Percentiles rank a stretch among this genome's conserved stretches.
phyloP scores from a whole-genome alignment of 148 eudicot genomes.

The Dysphania ambrosioides region DNA sequence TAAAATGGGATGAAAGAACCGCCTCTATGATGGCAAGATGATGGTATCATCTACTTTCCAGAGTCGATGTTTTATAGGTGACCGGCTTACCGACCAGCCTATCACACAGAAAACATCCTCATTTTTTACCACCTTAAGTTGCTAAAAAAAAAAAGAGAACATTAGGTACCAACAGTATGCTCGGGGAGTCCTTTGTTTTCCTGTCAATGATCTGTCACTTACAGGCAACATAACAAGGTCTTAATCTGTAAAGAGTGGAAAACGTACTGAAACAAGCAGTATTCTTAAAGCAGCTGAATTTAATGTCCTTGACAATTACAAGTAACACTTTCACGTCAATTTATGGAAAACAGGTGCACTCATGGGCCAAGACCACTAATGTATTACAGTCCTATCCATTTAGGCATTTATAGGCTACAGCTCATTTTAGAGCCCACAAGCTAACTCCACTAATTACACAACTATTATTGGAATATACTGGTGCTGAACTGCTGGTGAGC shows the following conservation, averaged over 20 bases:
- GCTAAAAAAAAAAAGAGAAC: no score
- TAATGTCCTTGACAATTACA: conserved; percentile 1
- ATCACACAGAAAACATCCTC: no score
- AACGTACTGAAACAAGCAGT: background rate
- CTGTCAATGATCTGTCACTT: no score
- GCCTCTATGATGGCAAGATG: no score
- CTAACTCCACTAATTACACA: conserved; percentile 13
- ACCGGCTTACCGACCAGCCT: no score
- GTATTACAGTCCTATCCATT: background rate
- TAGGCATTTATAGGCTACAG: conserved; percentile 11
- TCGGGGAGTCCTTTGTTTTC: no score
- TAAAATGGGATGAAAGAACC: background rate
- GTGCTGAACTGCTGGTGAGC: conserved; percentile 7
- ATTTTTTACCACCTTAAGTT: no score
- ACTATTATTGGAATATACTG: conserved; percentile 17
- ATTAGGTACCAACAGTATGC: no score
- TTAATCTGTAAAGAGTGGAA: background rate
- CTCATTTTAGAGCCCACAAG: conserved; percentile 18
- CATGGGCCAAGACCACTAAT: conserved; percentile 1
- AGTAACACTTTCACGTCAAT: background rate
- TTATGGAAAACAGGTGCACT: background rate
- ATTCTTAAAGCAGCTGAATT: background rate
- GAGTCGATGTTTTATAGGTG: no score
- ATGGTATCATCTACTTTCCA: no score
- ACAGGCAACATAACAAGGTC: background rate